These are phyloP conservation scores for Digitaria exilis DNA, from an alignment of 202 grass and related monocot species.

Conservation along the genomic window DNA sequence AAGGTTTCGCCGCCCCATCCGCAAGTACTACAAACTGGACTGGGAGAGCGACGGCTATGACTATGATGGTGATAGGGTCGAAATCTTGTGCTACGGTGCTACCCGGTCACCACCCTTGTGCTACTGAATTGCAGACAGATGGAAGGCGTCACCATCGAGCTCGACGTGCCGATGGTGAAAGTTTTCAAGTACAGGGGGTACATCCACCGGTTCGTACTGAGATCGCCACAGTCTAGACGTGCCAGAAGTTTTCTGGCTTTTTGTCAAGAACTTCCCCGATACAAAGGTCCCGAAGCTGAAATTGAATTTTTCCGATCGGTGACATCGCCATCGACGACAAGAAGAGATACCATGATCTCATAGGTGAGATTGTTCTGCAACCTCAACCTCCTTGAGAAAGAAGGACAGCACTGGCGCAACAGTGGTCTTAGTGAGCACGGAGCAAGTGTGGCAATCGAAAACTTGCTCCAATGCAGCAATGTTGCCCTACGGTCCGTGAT, in stretches of 20 bases:
- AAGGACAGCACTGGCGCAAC: neutral
- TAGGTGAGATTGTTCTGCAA: neutral
- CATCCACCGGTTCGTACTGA: neutral
- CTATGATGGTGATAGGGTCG: no score
- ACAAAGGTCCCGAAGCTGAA: neutral
- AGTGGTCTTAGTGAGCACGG: no score
- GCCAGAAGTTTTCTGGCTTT: neutral
- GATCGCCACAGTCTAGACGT: neutral
- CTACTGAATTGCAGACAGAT: neutral
- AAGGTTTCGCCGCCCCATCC: no score
- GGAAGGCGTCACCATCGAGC: neutral
- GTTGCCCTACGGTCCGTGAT: neutral
- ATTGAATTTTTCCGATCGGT: neutral
- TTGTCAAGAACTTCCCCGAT: neutral
- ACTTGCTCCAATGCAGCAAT: neutral
- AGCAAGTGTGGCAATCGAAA: neutral
- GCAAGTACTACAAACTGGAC: no score
- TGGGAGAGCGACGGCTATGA: no score
- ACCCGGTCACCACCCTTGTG: neutral
- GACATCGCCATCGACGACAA: neutral
- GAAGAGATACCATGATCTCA: neutral
- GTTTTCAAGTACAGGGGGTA: neutral
- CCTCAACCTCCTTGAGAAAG: neutral
- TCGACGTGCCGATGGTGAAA: neutral
- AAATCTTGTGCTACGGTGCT: neutral